These are phyloP conservation scores for Penstemon barbatus DNA, from an alignment of 257 asterid species.

Conservation along the genomic window DNA sequence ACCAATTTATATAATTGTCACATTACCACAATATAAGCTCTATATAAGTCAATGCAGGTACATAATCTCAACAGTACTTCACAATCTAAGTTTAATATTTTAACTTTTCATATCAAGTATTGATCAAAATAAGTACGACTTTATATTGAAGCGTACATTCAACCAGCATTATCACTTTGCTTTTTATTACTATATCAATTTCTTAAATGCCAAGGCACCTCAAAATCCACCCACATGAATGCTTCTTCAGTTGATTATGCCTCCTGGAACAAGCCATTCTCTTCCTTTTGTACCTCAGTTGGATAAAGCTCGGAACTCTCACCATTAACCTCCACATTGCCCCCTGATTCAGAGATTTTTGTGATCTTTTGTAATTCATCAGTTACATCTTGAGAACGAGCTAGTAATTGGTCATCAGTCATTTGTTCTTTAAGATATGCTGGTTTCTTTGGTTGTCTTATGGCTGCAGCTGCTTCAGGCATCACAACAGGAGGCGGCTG, in stretches of 20 bases:
- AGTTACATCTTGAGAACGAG: slow-evolving; percentile 41
- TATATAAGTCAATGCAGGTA: not conserved
- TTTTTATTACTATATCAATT: not conserved
- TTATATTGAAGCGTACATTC: not conserved
- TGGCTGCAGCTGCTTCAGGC: slow-evolving; percentile 95
- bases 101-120: slow-evolving; percentile 3
- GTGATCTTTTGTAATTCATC: slow-evolving; percentile 69
- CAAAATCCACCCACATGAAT: too few species aligned
- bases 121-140: not conserved
- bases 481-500: slow-evolving; percentile 95
- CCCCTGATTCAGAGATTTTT: slow-evolving; percentile 75
- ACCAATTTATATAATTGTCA: not conserved
- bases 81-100: slow-evolving; percentile 4
- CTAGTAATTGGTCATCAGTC: slow-evolving; percentile 60
- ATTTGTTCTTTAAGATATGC: slow-evolving; percentile 33
- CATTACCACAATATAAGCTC: slow-evolving; percentile 1
- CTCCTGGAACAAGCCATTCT: slow-evolving; percentile 41
- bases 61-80: not conserved
- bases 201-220: too few species aligned
- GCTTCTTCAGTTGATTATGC: not conserved
- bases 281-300: slow-evolving; percentile 49
- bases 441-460: slow-evolving; percentile 85
- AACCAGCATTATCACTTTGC: slow-evolving; percentile 12
- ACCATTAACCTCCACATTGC: slow-evolving; percentile 44
- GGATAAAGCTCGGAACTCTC: slow-evolving; percentile 22